Evolutionary conservation across 495 filamentous ascomycete genomes (phyloP), one percentile per base, ranked within the genome.

Genomic region (Schizothecium vesticola): DNA sequence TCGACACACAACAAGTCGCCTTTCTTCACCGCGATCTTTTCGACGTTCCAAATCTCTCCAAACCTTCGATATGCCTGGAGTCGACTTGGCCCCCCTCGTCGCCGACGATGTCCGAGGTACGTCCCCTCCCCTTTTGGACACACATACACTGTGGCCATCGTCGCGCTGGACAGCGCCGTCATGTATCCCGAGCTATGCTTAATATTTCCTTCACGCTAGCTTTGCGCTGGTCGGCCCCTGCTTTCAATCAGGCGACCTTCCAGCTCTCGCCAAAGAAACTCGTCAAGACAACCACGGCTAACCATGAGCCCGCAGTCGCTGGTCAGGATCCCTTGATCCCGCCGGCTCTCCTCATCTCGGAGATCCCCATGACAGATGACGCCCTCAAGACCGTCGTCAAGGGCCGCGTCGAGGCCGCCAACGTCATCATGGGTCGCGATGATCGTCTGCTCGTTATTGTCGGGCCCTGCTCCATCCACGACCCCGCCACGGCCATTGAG

Each of bases 381-480:
- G 82, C 81, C 22, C 74, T 82, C 26, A 78, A 89, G 67, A 90
- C 93, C 2, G 94, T 98, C 61, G 82, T 97, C 61, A 82, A 87
- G 72, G 95, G 93, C 70, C 92, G 95, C 66, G 86, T 85, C 71
- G 92, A 96, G 74, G 90, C 93, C 69, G 85, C 93, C 66, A 83
- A 88, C 24, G 90, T 97, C 76, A 91, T 98, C 68, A 93, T 91
- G 76, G 86, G 85, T 64, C 79, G 77, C 11, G 88, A 89, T 74
- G 92, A 97, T 83, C 92, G 93, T 61, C 90, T 99, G 7, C 87
- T 99, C 67, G 95, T 98, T 70, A 87, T 99, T 63, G 91, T 95
- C 73, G 95, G 95, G 1, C 95, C 95, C 29, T 99, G 95, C 85
- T 97, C 94, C 59, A 93, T 99, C 76, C 95, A 99, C 83, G 95